A percentile compares a stretch with the other conserved stretches of the same genome.
Conservation (phyloP, 352 stramenopile species). For the Halophytophthora polymorphica region DNA sequence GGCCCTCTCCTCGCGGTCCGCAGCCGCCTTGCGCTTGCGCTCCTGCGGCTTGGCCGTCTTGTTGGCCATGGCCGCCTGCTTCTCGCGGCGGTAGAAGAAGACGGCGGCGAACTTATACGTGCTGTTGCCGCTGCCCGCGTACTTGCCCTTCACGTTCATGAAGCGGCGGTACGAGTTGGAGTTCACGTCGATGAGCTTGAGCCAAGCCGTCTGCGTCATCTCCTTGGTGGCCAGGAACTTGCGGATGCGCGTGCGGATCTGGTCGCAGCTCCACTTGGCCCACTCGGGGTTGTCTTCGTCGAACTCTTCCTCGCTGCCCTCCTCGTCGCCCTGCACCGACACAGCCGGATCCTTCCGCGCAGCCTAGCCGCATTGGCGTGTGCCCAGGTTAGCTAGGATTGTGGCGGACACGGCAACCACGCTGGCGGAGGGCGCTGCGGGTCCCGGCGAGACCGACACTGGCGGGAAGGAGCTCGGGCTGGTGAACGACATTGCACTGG, state of each 20-base stretch:
- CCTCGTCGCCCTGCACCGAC: slow-evolving; percentile 14
- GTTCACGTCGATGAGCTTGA: slow-evolving; percentile 38
- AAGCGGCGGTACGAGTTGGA: slow-evolving; percentile 49
- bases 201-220: slow-evolving; percentile 49
- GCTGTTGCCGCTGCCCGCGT: slow-evolving; percentile 34
- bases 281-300: slow-evolving; percentile 21
- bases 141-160: slow-evolving; percentile 51
- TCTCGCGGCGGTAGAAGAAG: slow-evolving; percentile 43
- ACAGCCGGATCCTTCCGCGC: too few relatives aligned
- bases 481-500: not conserved
- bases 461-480: not conserved
- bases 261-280: slow-evolving; percentile 38
- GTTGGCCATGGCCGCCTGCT: slow-evolving; percentile 22
- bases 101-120: slow-evolving; percentile 33
- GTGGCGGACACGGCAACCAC: too few relatives aligned
- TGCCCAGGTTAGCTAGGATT: too few relatives aligned
- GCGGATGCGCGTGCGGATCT: slow-evolving; percentile 43
- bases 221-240: slow-evolving; percentile 46
- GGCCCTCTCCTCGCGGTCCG: slow-evolving; percentile 15
- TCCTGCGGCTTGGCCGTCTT: slow-evolving; percentile 10
- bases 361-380: too few relatives aligned
- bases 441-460: not conserved
- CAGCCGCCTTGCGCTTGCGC: slow-evolving; percentile 22
- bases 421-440: not conserved
- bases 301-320: slow-evolving; percentile 19